Evolutionary conservation across 345 rosid genomes (phyloP).

Genomic region (Eucalyptus caleyi): DNA sequence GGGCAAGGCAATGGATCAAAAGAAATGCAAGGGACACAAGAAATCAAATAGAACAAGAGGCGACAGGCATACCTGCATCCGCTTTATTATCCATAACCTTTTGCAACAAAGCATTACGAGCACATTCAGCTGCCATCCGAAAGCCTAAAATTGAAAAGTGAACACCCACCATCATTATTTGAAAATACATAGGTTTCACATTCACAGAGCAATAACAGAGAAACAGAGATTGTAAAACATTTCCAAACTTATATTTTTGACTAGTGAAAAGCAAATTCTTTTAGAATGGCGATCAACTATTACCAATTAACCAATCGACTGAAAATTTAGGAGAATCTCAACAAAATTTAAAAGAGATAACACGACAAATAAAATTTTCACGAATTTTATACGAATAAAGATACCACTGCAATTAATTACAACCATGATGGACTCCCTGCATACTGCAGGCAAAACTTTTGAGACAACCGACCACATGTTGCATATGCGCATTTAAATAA

Average conservation of each 20-base stretch:
- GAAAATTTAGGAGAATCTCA: background rate
- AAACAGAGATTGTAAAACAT: background rate
- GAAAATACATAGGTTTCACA: background rate
- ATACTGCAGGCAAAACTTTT: background rate
- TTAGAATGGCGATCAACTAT: background rate
- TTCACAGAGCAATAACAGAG: background rate
- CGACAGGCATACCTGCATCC: conserved; percentile 42
- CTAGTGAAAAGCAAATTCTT: background rate
- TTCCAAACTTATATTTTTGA: background rate
- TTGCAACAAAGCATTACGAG: conserved; percentile 56
- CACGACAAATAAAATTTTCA: accelerated
- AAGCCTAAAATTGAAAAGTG: conserved; percentile 37
- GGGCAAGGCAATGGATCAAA: background rate
- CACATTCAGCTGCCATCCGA: conserved; percentile 95
- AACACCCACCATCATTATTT: background rate
- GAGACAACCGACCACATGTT: background rate
- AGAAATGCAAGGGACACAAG: background rate
- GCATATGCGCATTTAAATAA: background rate
- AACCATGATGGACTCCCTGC: background rate
- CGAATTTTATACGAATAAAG: background rate
- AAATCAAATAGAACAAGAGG: background rate
- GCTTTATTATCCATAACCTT: conserved; percentile 74
- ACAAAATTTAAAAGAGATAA: background rate
- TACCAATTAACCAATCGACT: background rate
- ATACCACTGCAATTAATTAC: background rate